Base-by-base conservation (phyloP, 139 green algal species). In the Tetratostichococcus sp. region DNA sequence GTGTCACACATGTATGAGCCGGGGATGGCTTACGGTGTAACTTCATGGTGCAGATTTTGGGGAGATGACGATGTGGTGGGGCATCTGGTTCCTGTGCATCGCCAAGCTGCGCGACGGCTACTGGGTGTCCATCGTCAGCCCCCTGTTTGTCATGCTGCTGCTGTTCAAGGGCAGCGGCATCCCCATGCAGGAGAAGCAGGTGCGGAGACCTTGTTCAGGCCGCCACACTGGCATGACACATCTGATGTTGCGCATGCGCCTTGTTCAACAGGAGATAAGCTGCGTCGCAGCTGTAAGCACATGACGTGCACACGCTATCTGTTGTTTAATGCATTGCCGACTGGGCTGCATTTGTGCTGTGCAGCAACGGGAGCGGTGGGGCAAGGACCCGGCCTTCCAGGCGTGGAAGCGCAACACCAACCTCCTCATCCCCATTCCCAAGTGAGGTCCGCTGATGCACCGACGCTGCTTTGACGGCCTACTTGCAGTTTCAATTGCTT, bases 51-150 rank as follows among this genome's bases (percentile, higher is more conserved):
- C 50, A 62, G 50, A 97, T 77, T 95, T 92, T 80, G 93, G 93
- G 0, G 93, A 97, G 80, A 93, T 94, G 65, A 58, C 86, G 30
- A 14, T 74, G 62, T 80, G 87, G 85, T 91, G 80, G 82, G 90
- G 89, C 59, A 75, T 97, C 62, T 94, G 91, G 67, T 39, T 89
- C 17, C 80, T 81, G 25, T 84, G 77, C 67, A 43, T 75, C 1
- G 72, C 75, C 17, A 33, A 34, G 30, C 50, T 62, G 50, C 50
- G 39, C 35, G 39, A 65, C 17, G 32, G 65, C 28, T 83, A 92
- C 33, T 86, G 74, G 43, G 80, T 67, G 4, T 69, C 85, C 32
- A 74, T 93, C 25, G 78, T 73, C 30, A 83, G 74, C 39, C 93
- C 93, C 1, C 26, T 94, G 5, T 90, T 92, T 34, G 87, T 94